Base-by-base conservation (phyloP, 306 rosid species). In the Cicer cuneatum region DNA sequence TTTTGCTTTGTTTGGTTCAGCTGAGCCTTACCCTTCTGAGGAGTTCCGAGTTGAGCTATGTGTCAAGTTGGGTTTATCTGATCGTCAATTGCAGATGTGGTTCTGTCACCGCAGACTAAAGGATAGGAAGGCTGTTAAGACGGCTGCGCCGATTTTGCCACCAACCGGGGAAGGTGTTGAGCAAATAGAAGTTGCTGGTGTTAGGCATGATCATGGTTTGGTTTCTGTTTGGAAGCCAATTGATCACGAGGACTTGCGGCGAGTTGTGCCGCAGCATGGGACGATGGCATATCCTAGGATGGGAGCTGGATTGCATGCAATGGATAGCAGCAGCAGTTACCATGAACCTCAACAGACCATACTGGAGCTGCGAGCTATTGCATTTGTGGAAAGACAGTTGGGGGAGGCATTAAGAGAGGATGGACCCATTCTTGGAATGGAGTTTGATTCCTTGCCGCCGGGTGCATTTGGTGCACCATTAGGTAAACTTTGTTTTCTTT, bases 11-110 rank as follows among this genome's bases (percentile, higher is more conserved):
- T 46, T 75, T 64, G 64, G 9, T 81, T 68, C 66, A 91, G 97
- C 0, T 56, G 97, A 83, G 64, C 16, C 87, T 12, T 87, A 89
- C 66, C 97, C 97, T 11, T 73, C 88, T 12, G 97, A 91, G 71
- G 74, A 83, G 4, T 7, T 80, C 65, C 78, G 97, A 68, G 88
- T 83, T 39, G 97, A 86, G 81, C 72, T 91, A 29, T 83, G 90
- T 0, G 76, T 1, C 72, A 83, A 83, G 73, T 67, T 89, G 73
- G 88, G 86, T 11, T 86, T 91, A 41, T 77, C 97, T 2, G 97
- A 91, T 81, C 92, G 97, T 51, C 97, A 91, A 70, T 75, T 89
- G 66, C 90, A 89, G 80, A 91, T 91, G 97, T 91, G 94, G 97
- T 91, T 91, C 73, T 91, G 97, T 80, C 92, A 91, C 83, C 71